Evolutionary conservation across 176 grass and related monocot species (phyloP).

Genomic region (barley (Hordeum vulgare)): DNA sequence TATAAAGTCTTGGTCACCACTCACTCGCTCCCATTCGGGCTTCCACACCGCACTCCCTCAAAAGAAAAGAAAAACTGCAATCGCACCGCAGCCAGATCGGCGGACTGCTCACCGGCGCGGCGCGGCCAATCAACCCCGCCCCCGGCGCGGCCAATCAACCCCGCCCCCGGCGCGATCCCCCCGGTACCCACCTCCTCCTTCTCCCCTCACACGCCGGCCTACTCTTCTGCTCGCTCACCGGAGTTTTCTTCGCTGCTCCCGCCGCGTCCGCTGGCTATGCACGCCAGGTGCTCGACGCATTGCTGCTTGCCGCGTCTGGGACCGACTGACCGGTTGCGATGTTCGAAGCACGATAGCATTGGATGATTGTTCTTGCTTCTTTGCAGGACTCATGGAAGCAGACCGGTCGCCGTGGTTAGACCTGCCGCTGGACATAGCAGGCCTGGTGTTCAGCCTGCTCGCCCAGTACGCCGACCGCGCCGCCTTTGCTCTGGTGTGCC

Average conservation of each 20-base stretch:
- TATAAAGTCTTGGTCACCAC: too few relatives aligned
- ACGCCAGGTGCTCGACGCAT: background rate
- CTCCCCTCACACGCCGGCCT: background rate
- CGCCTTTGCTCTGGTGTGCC: background rate
- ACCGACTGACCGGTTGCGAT: too few relatives aligned
- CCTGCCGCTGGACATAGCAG: background rate
- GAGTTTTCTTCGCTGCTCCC: background rate
- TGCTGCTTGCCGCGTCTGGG: background rate
- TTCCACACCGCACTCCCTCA: too few relatives aligned
- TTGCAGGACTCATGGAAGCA: background rate
- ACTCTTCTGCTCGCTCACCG: background rate
- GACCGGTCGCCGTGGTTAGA: background rate
- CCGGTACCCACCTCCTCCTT: background rate
- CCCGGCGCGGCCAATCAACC: background rate
- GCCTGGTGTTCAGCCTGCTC: background rate
- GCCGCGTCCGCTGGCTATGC: background rate
- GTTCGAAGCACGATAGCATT: too few relatives aligned
- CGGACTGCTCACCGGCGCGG: background rate
- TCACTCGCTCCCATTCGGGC: too few relatives aligned
- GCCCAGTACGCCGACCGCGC: background rate
- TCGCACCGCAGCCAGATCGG: background rate
- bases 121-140: background rate
- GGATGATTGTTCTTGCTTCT: background rate
- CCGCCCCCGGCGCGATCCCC: background rate
- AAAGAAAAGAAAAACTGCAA: background rate